Evolutionary conservation across 2,329 filamentous ascomycete species (phyloP).

Genomic region (Aspergillus sp.): DNA sequence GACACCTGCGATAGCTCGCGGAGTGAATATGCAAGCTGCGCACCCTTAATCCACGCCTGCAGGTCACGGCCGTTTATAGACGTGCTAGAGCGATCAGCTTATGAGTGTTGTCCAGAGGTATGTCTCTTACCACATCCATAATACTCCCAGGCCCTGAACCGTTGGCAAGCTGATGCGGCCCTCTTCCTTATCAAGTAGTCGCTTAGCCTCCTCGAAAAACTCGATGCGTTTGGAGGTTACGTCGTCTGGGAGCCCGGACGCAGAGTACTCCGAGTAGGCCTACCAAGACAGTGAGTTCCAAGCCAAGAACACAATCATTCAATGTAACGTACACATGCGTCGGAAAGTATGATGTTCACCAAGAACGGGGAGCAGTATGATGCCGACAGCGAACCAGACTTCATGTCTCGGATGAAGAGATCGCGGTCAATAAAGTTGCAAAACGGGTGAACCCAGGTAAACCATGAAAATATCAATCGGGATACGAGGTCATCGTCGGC

Average conservation of each 20-base stretch:
- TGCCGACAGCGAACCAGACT: slow-evolving; percentile 23
- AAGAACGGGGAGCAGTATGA: slow-evolving; percentile 37
- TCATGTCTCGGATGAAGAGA: slow-evolving; percentile 37
- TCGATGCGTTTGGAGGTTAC: slow-evolving; percentile 25
- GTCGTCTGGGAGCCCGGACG: slow-evolving; percentile 20
- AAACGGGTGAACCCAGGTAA: slow-evolving; percentile 33
- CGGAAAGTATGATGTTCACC: slow-evolving; percentile 35
- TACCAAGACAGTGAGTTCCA: slow-evolving; percentile 5
- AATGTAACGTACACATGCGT: slow-evolving; percentile 29
- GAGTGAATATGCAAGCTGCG: slow-evolving; percentile 25
- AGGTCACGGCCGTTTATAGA: slow-evolving; percentile 34
- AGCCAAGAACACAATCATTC: neutral
- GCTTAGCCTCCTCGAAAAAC: slow-evolving; percentile 37
- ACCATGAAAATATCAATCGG: slow-evolving; percentile 32
- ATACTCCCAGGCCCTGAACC: slow-evolving; percentile 31
- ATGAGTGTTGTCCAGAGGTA: neutral
- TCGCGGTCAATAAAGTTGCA: slow-evolving; percentile 34
- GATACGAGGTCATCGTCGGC: slow-evolving; percentile 30
- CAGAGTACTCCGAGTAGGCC: slow-evolving; percentile 30
- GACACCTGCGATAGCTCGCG: slow-evolving; percentile 22
- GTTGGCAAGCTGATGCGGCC: slow-evolving; percentile 30
- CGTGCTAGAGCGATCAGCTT: slow-evolving; percentile 22
- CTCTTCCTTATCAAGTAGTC: slow-evolving; percentile 29
- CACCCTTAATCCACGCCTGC: slow-evolving; percentile 29
- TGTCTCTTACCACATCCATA: slow-evolving; percentile 29